Evolutionary conservation across 2,329 filamentous ascomycete genomes (phyloP), one percentile per base, ranked within the genome.

Genomic region (Phoma sp.): DNA sequence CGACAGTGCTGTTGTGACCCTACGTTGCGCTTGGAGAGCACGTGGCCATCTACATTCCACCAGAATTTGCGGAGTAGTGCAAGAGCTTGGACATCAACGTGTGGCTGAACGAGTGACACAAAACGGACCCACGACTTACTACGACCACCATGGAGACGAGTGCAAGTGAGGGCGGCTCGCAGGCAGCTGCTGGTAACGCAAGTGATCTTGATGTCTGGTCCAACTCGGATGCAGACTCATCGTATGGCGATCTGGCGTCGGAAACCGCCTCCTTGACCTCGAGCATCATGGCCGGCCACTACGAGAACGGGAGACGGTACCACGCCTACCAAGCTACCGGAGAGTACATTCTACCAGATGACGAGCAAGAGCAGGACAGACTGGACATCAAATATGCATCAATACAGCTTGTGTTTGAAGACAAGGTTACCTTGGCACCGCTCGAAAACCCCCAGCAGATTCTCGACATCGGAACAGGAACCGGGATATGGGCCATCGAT

Each of bases 401-500:
- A 6, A 32, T 67, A 10, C 62, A 64, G 25, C 42, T 66, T 5
- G 56, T 72, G 3, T 61, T 61, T 40, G 68, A 71, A 20, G 68
- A 67, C 57, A 65, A 56, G 18, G 43, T 68, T n/a, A 59, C 58
- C 20, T 66, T 70, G 20, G 62, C 68, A 1, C 69, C 69, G 11
- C 12, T 72, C 28, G 39, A 66, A 18, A 45, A 67, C 28, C 69
- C 69, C 15, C 61, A 65, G 45, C 48, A 65, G 6, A 65, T 69
- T 18, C 61, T 73, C 5, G 69, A 73, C 43, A 61, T 73, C 7
- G 69, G 69, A 2, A 69, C 66, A 0, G 69, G 69, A 1, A 71
- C 68, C 0, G 69, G 69, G 15, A 61, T 67, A n/a, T 76, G 72
- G 73, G 68, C 69, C 15, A 68, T 74, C 14, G 69, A 74, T 46